Base-by-base conservation (phyloP, 345 rosid genomes). In the Fremontodendron californicum region DNA sequence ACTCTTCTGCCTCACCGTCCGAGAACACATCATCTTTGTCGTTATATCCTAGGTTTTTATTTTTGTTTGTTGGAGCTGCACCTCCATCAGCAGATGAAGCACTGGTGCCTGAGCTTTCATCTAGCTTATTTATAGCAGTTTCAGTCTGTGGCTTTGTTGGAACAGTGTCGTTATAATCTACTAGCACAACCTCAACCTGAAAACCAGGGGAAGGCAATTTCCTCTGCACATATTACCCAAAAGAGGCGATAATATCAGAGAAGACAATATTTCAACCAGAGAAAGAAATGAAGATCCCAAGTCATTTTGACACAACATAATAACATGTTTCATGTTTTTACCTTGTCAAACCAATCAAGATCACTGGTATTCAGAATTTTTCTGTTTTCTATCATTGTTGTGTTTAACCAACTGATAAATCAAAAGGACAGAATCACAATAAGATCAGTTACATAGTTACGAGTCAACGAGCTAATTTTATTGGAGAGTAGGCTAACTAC, bases 151-250 rank as follows among this genome's bases (percentile, higher is more conserved):
- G 74, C 39, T 13, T 77, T 0, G 82, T 27, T 35, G 85, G 85
- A 79, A 74, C 48, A 72, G 85, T 43, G 5, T 85, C 78, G 69
- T 78, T 76, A 23, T 82, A 80, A 82, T 90, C 93, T 55, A 83
- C 83, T 45, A 90, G 85, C 58, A 90, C 96, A 61, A 91, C 89
- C 84, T 93, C 97, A 6, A 91, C 90, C 82, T 91, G 94, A 73
- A 93, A 93, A 48, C 95, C 96, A 10, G 97, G 94, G 1, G 97
- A 93, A 29, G 97, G 96, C 84, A 93, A 85, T 83, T 93, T 93
- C 83, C 97, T 87, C 97, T 93, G 91, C 82, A 61, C 11, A 35
- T 3, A 61, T 23, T 48, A 64, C 46, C 55, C 63, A 45, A 49
- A 42, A 51, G 61, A 71, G 39, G 42, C 46, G 0, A 79, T 37